Evolutionary conservation across 495 filamentous ascomycete genomes (phyloP).

Genomic region (Aspergillus nidulans): DNA sequence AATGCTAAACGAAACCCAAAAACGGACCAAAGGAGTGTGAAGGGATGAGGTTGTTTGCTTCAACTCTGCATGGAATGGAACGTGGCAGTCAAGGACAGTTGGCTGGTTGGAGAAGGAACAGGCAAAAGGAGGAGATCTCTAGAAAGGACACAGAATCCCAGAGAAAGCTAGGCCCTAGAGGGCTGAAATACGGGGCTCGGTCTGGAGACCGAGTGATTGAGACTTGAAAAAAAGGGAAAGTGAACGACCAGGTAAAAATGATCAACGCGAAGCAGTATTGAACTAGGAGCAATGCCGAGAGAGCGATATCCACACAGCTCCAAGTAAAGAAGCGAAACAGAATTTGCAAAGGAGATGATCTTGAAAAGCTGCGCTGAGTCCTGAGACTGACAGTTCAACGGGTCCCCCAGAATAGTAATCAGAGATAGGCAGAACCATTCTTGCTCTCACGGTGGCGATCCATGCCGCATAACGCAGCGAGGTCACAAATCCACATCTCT

Average conservation of each 20-base stretch:
- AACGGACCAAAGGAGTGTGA: background rate
- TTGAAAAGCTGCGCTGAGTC: background rate
- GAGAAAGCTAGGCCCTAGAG: background rate
- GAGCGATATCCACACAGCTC: background rate
- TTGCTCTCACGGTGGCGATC: background rate
- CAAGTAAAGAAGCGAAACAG: background rate
- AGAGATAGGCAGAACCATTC: conserved; percentile 7
- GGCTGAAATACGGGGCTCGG: background rate
- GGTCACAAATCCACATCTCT: background rate
- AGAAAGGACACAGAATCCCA: conserved; percentile 1
- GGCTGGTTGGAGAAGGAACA: background rate
- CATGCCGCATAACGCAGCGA: background rate
- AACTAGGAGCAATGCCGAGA: background rate
- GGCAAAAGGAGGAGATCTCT: background rate
- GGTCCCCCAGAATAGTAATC: background rate
- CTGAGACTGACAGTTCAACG: background rate
- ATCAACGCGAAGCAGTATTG: background rate
- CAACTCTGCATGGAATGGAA: background rate
- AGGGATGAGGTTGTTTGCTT: background rate
- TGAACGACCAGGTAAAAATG: background rate
- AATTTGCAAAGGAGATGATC: background rate
- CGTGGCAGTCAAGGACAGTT: background rate
- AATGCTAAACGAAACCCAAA: background rate
- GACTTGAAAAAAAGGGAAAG: background rate
- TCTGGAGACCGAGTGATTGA: background rate